These are phyloP conservation scores for Suillus discolor DNA, from an alignment of 768 basidiomycete genomes.

Conservation along the genomic window DNA sequence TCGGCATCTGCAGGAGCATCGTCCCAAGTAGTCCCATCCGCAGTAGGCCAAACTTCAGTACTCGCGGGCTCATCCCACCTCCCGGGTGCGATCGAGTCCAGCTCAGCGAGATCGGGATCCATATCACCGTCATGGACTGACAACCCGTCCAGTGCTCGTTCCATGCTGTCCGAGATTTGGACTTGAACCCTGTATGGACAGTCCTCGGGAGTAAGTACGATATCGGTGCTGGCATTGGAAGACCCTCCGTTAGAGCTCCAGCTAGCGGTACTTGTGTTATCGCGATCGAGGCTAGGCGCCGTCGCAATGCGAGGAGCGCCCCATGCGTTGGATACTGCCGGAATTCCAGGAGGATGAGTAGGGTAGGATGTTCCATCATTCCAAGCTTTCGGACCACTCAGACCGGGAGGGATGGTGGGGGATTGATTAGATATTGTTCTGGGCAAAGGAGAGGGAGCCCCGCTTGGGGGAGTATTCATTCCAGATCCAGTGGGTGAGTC, in stretches of 20 bases:
- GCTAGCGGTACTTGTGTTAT: constrained; percentile 16
- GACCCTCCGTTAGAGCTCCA: constrained; percentile 26
- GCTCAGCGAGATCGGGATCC: constrained; percentile 16
- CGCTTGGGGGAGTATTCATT: constrained; percentile 17
- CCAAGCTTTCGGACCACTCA: constrained; percentile 16
- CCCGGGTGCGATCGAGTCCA: constrained; percentile 30
- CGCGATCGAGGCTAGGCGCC: constrained; percentile 12
- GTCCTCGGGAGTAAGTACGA: constrained; percentile 29
- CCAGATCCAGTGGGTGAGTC: constrained; percentile 19
- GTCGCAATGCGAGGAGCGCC: neutral
- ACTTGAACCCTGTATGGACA: constrained; percentile 24
- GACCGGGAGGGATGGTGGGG: constrained; percentile 15
- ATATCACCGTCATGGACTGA: constrained; percentile 18
- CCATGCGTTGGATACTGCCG: constrained; percentile 7
- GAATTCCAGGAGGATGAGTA: constrained; percentile 15
- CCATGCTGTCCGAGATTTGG: constrained; percentile 29
- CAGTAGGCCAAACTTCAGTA: neutral
- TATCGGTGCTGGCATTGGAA: constrained; percentile 29
- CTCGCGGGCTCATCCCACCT: constrained; percentile 18
- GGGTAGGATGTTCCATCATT: constrained; percentile 12
- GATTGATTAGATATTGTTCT: constrained; percentile 7
- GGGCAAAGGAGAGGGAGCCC: constrained; percentile 8
- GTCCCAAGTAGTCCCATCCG: constrained; percentile 14
- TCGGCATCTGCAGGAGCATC: constrained; percentile 25
- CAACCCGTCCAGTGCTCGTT: constrained; percentile 31